phyloP scores from a whole-genome alignment of 352 stramenopile species.

The Aphanomyces cochlioides region DNA sequence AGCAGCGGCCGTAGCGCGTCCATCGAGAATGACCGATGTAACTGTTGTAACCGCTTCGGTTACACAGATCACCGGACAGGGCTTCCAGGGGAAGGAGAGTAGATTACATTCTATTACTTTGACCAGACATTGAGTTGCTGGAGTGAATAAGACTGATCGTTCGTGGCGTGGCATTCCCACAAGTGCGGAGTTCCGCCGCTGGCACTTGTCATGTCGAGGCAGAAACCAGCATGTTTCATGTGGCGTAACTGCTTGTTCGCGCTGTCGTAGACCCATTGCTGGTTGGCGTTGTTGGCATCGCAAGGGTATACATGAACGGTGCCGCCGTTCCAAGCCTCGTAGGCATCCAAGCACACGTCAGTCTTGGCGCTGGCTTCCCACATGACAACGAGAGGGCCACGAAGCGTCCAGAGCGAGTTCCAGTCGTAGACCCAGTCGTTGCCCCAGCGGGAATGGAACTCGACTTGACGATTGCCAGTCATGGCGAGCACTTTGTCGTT shows the following conservation, averaged over 20 bases:
- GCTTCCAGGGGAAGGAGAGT: no score
- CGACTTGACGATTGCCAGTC: not conserved
- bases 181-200: slow-evolving; percentile 17
- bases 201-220: slow-evolving; percentile 19
- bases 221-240: slow-evolving; percentile 37
- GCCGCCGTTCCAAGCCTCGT: slow-evolving; percentile 48
- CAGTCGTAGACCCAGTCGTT: not conserved
- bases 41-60: not conserved
- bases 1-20: slow-evolving; percentile 5
- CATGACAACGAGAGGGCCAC: not conserved
- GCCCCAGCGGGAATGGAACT: slow-evolving; percentile 9
- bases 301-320: slow-evolving; percentile 56
- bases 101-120: not conserved
- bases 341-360: slow-evolving; percentile 24
- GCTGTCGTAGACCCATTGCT: slow-evolving; percentile 55
- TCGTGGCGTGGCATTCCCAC: slow-evolving; percentile 20
- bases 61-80: no score
- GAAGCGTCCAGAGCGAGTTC: slow-evolving; percentile 3
- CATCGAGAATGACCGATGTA: not conserved
- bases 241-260: slow-evolving; percentile 45
- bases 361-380: not conserved
- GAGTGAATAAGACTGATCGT: not conserved
- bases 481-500: not conserved
- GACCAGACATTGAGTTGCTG: slow-evolving; percentile 18
- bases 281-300: slow-evolving; percentile 49